A percentile compares a stretch with the other conserved stretches of the same genome.
These are phyloP conservation scores for Graphilbum sp. DNA, from an alignment of 2,329 filamentous ascomycete species.

Conservation along the genomic window DNA sequence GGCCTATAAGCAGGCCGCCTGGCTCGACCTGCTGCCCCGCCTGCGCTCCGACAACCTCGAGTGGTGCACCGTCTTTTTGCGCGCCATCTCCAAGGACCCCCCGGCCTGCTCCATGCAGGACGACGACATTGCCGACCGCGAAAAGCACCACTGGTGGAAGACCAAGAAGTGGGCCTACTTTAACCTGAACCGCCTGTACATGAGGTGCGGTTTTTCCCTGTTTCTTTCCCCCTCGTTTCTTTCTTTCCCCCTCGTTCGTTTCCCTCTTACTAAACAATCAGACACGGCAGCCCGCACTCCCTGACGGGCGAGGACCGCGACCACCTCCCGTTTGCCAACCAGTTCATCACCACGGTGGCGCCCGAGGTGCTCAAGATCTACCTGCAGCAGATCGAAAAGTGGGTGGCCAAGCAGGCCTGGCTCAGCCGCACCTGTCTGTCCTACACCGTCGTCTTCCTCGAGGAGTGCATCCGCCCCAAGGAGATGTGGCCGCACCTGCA, in stretches of 20 bases:
- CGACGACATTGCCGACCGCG: slow-evolving; percentile 58
- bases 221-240: no score
- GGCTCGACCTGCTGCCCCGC: slow-evolving; percentile 70
- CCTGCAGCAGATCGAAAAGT: slow-evolving; percentile 87
- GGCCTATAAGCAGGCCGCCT: slow-evolving; percentile 95
- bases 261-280: no score
- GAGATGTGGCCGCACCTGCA: slow-evolving; percentile 92
- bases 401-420: slow-evolving; percentile 90
- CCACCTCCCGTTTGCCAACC: slow-evolving; percentile 69
- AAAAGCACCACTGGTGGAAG: slow-evolving; percentile 98
- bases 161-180: slow-evolving; percentile 99
- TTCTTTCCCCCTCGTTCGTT: no score
- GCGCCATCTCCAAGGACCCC: slow-evolving; percentile 70
- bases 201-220: no score
- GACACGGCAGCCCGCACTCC: slow-evolving; percentile 75
- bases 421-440: slow-evolving; percentile 86
- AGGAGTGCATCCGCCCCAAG: slow-evolving; percentile 95
- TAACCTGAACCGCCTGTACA: slow-evolving; percentile 89
- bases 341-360: slow-evolving; percentile 79
- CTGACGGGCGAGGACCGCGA: slow-evolving; percentile 57
- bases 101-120: slow-evolving; percentile 67
- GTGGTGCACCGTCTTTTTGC: slow-evolving; percentile 92
- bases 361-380: slow-evolving; percentile 95
- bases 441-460: slow-evolving; percentile 85
- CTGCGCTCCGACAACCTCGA: slow-evolving; percentile 73